These are phyloP conservation scores for Borovskyia barvae DNA, from an alignment of 208 protist genomes.

Conservation along the genomic window DNA sequence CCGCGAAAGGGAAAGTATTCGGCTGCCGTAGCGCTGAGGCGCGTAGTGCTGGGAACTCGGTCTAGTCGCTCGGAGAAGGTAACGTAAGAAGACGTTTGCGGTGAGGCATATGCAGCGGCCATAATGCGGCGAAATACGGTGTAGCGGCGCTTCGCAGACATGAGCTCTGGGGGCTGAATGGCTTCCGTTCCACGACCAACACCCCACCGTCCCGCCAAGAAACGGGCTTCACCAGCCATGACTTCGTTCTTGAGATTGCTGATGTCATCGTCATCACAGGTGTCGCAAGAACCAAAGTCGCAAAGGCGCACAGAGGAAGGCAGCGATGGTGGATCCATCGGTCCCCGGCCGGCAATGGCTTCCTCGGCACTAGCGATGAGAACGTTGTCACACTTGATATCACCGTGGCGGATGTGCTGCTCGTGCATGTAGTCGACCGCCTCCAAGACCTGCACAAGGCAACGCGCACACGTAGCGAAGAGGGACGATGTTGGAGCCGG, in stretches of 20 bases:
- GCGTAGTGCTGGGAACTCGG: not conserved
- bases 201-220: slow-evolving; percentile 55
- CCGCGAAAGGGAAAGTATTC: slow-evolving; percentile 6
- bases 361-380: slow-evolving; percentile 40
- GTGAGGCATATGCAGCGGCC: not conserved
- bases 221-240: slow-evolving; percentile 43
- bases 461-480: slow-evolving; percentile 49
- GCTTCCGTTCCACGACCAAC: slow-evolving; percentile 70
- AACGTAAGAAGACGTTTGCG: not conserved
- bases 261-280: slow-evolving; percentile 56
- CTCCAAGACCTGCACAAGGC: slow-evolving; percentile 70
- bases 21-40: not conserved
- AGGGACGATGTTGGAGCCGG: slow-evolving; percentile 18
- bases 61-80: slow-evolving; percentile 10
- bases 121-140: slow-evolving; percentile 36
- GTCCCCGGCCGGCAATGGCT: not conserved
- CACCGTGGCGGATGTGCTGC: slow-evolving; percentile 65
- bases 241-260: slow-evolving; percentile 39
- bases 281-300: slow-evolving; percentile 83
- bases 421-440: slow-evolving; percentile 62
- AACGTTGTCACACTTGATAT: slow-evolving; percentile 81
- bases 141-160: slow-evolving; percentile 55
- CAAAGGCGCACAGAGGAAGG: slow-evolving; percentile 53
- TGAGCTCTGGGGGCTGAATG: slow-evolving; percentile 77
- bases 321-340: slow-evolving; percentile 16